phyloP scores from a whole-genome alignment of 805 yeast species.

The Metschnikowia baotianmanensis region DNA sequence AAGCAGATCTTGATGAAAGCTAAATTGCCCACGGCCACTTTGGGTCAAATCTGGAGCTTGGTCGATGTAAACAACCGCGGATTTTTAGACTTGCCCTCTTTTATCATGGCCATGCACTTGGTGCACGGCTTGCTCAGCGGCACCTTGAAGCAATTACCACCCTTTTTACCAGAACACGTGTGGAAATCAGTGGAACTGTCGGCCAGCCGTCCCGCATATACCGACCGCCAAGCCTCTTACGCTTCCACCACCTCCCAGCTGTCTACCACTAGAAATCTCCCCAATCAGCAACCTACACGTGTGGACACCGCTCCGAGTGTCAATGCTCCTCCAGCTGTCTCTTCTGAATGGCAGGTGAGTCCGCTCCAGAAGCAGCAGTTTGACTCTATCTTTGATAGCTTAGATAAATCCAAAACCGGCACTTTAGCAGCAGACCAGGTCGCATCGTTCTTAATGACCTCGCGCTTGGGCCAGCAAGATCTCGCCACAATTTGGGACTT shows the following conservation, averaged over 20 bases:
- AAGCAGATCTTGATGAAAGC: constrained; percentile 87
- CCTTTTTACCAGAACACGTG: constrained; percentile 38
- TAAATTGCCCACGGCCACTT: constrained; percentile 66
- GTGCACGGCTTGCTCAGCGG: constrained; percentile 79
- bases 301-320: constrained; percentile 17
- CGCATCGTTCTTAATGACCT: constrained; percentile 84
- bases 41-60: constrained; percentile 87
- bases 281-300: constrained; percentile 7
- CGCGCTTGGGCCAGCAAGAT: constrained; percentile 78
- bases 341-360: constrained; percentile 63
- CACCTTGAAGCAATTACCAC: constrained; percentile 54
- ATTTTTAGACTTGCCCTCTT: constrained; percentile 66
- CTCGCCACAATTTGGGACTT: constrained; percentile 94
- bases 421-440: constrained; percentile 72
- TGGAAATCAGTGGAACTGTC: constrained; percentile 34
- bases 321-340: constrained; percentile 17
- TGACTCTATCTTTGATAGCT: constrained; percentile 71
- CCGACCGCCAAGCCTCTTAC: constrained; percentile 29
- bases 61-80: constrained; percentile 80
- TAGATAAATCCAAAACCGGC: constrained; percentile 68
- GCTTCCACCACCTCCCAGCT: constrained; percentile 35
- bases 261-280: constrained; percentile 32
- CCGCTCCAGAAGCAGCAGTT: constrained; percentile 72
- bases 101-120: constrained; percentile 91
- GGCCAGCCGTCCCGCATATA: constrained; percentile 32